Evolutionary conservation across 202 grass and related monocot species (phyloP).

Genomic region (Panicum hallii): DNA sequence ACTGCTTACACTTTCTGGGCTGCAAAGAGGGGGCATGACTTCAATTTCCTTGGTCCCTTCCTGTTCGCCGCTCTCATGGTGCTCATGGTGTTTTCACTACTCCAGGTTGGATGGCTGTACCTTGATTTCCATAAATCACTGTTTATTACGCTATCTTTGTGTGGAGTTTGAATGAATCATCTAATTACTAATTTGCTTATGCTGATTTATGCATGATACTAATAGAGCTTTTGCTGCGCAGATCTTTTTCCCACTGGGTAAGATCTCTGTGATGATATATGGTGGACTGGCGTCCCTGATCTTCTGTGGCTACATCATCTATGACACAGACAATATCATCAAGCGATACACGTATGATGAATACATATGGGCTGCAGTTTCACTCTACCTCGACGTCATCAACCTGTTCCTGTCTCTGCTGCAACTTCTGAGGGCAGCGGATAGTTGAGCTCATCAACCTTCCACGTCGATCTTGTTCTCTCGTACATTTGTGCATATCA

Average conservation of each 20-base stretch:
- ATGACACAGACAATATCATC: slow-evolving; percentile 85
- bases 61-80: slow-evolving; percentile 78
- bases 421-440: slow-evolving; percentile 61
- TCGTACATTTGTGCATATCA: slow-evolving; percentile 44
- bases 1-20: slow-evolving; percentile 96
- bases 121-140: neutral
- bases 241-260: slow-evolving; percentile 91
- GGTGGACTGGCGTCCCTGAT: slow-evolving; percentile 72
- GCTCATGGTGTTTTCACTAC: slow-evolving; percentile 70
- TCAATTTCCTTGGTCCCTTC: slow-evolving; percentile 90
- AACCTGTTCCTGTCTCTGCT: slow-evolving; percentile 79
- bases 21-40: slow-evolving; percentile 86
- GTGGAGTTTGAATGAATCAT: neutral
- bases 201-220: slow-evolving; percentile 9
- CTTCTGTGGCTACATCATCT: slow-evolving; percentile 85
- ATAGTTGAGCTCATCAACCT: slow-evolving; percentile 41
- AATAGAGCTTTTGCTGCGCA: slow-evolving; percentile 26
- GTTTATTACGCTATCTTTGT: neutral
- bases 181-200: neutral
- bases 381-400: slow-evolving; percentile 80
- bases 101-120: slow-evolving; percentile 62
- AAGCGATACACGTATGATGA: slow-evolving; percentile 73
- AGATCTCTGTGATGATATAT: slow-evolving; percentile 82
- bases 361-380: slow-evolving; percentile 75
- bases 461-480: neutral